Conservation (phyloP, 1,284 basidiomycete species). For the Fomitopsis palustris region DNA sequence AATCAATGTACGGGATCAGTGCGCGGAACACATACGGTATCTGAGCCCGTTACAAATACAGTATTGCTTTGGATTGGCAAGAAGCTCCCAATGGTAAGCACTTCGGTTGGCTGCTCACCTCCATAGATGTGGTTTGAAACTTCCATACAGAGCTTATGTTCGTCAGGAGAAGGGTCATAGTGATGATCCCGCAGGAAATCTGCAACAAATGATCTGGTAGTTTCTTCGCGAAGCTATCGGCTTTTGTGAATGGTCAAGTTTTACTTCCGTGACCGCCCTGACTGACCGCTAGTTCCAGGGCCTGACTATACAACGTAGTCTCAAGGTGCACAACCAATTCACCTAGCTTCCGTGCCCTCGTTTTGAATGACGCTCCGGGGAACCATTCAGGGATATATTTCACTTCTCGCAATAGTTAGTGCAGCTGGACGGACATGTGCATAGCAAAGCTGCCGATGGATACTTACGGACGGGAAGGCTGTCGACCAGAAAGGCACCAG, state of each 20-base stretch:
- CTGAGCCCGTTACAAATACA: neutral
- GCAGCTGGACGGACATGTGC: too few relatives aligned
- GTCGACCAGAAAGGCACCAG: conserved; percentile 23
- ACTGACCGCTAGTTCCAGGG: conserved; percentile 2
- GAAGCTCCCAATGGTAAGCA: neutral
- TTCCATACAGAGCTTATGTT: neutral
- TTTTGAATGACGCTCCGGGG: conserved; percentile 11
- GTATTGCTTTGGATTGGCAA: neutral
- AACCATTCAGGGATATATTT: conserved; percentile 11
- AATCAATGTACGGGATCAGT: neutral
- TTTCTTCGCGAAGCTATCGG: neutral
- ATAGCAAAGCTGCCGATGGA: neutral
- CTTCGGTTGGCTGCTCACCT: neutral
- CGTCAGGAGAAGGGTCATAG: neutral
- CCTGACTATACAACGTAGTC: neutral
- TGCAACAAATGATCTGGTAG: neutral
- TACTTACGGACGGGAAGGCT: conserved; percentile 4
- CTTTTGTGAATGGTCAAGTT: neutral
- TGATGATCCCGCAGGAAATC: neutral
- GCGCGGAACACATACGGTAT: neutral
- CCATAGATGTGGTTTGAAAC: neutral
- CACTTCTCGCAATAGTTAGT: neutral
- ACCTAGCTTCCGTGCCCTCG: conserved; percentile 4
- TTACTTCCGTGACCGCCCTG: neutral
- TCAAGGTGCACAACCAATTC: neutral